A percentile compares a stretch with the other conserved stretches of the same genome.
Evolutionary conservation across 768 basidiomycete species (phyloP).

Genomic region (Flagelloscypha sp.): DNA sequence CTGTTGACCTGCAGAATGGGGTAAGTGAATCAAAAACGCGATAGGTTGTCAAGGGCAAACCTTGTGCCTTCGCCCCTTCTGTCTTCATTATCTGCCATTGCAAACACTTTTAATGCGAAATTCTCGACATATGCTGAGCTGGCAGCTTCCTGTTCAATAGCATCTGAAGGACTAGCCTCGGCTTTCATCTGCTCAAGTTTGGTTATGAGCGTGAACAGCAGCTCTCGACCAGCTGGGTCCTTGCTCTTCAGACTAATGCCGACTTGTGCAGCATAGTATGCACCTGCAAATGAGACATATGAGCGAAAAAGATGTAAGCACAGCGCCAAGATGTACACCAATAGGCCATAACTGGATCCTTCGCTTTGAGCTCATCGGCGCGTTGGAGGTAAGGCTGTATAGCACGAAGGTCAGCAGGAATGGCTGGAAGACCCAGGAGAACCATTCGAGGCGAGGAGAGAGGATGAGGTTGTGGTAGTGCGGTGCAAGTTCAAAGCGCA

Average conservation of each 20-base stretch:
- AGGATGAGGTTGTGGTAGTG: not conserved
- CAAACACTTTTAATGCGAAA: constrained; percentile 89
- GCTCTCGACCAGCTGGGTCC: constrained; percentile 51
- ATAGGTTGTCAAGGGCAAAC: constrained; percentile 25
- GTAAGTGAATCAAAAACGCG: constrained; percentile 6
- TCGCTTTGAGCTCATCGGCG: constrained; percentile 74
- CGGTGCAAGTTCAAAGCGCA: too few species aligned
- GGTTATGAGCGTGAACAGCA: constrained; percentile 68
- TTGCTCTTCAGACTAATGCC: constrained; percentile 72
- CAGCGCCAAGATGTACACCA: constrained; percentile 65
- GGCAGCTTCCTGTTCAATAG: constrained; percentile 73
- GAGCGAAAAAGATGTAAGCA: not conserved
- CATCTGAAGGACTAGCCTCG: constrained; percentile 66
- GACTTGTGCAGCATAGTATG: constrained; percentile 85
- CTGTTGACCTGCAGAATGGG: constrained; percentile 55
- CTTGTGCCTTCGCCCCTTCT: constrained; percentile 66
- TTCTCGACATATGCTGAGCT: constrained; percentile 90
- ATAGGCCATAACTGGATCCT: constrained; percentile 86
- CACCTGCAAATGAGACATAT: constrained; percentile 41
- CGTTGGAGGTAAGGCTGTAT: constrained; percentile 80
- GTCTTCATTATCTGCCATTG: constrained; percentile 86
- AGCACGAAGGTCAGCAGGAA: constrained; percentile 54
- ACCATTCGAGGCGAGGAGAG: constrained; percentile 19
- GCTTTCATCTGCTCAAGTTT: constrained; percentile 75
- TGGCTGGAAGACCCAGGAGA: constrained; percentile 49